A percentile compares a stretch with the other conserved stretches of the same genome.
Evolutionary conservation across 2,329 filamentous ascomycete species (phyloP).

Genomic region (Xylaria sp.): DNA sequence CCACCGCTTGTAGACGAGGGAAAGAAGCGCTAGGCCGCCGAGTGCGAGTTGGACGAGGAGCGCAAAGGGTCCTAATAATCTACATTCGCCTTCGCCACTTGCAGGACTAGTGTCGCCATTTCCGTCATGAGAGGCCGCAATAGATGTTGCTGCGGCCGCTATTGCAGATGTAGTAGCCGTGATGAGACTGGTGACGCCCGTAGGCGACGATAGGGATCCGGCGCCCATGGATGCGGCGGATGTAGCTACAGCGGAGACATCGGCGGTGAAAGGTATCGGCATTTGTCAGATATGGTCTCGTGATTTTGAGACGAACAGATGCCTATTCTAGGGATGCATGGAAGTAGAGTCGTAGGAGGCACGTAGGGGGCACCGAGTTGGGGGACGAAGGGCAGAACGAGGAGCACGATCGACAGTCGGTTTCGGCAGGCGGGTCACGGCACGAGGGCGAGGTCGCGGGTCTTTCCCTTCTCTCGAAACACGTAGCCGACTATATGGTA

Average conservation of each 20-base stretch:
- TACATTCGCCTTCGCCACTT: constrained; percentile 73
- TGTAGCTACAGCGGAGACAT: constrained; percentile 30
- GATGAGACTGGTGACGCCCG: constrained; percentile 32
- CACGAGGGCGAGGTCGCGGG: not conserved
- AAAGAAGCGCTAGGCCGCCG: constrained; percentile 79
- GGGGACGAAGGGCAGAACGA: not conserved
- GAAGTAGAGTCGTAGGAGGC: not conserved
- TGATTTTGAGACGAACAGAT: constrained; percentile 9
- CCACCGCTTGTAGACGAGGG: constrained; percentile 92
- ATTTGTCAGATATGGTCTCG: constrained; percentile 27
- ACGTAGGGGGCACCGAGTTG: constrained; percentile 1
- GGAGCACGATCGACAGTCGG: constrained; percentile 14
- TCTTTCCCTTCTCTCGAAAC: not conserved
- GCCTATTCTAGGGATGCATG: not conserved
- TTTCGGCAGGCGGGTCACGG: constrained; percentile 4
- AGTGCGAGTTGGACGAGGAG: constrained; percentile 88
- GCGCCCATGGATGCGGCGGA: constrained; percentile 34
- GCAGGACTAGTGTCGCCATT: constrained; percentile 46
- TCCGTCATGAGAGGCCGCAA: constrained; percentile 26
- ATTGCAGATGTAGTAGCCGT: constrained; percentile 35
- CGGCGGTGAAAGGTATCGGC: constrained; percentile 35
- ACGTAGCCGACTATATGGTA: not conserved
- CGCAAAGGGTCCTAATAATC: constrained; percentile 87
- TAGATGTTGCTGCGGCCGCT: constrained; percentile 31
- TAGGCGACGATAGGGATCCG: constrained; percentile 28